Base-by-base conservation (phyloP, 805 yeast species). In the Metschnikowia peoriensis region DNA sequence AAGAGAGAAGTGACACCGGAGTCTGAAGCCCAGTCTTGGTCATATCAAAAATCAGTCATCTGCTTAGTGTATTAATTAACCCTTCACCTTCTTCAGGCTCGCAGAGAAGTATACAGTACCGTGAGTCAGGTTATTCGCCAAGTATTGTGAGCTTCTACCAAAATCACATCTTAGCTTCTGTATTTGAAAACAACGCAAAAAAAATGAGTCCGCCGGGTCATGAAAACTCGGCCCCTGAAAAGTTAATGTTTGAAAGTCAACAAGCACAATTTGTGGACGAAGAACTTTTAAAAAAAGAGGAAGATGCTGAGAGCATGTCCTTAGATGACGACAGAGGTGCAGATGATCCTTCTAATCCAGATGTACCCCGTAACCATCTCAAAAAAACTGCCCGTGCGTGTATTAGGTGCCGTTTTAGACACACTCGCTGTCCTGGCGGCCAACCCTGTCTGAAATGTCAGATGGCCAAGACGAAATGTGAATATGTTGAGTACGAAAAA, bases 341-440 rank as follows among this genome's bases (percentile, higher is more conserved):
- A 17, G 49, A 49, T 17, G 55, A 49, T 5, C n/a, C 42, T 12
- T 9, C 47, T 32, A 32, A 32, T 14, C 44, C 45, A 43, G 45
- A 34, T 7, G 38, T 27, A 27, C 50, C 50, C 28, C 44, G 28
- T 8, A 41, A 38, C 32, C 69, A 61, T 29, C 42, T 50, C 34
- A 73, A 72, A 51, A 56, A 77, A 39, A 70, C 71, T 8, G 59
- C 69, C n/a, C 59, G 73, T 42, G 79, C 79, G 6, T 87, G 93
- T 65, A 79, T 80, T 2, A 70, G 89, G 43, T 88, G 94, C 63
- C 74, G 93, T 34, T 78, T 81, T 45, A 75, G 90, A 49, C 94
- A 88, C 66, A 82, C 85, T 41, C 80, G 86, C 56, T 88, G 94
- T 62, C 89, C 89, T 12, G 91, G 91, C 1, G 89, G 89, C 1